Base-by-base conservation (phyloP, 2,329 filamentous ascomycete species). In the Apiospora marii region DNA sequence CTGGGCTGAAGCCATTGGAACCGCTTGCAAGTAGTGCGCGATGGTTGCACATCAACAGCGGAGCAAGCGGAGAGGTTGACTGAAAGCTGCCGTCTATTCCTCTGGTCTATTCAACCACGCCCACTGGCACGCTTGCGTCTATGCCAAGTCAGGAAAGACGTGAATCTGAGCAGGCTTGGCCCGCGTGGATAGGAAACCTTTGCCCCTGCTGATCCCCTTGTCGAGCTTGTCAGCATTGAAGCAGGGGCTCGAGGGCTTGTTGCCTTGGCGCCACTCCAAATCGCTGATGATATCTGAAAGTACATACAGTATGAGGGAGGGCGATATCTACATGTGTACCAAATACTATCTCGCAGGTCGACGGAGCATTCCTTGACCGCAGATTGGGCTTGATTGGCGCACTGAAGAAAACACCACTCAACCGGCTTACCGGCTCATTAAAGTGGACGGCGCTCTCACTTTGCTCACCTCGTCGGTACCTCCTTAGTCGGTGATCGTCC, bases 181-280 rank as follows among this genome's bases (percentile, higher is more conserved):
- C n/a, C 10, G n/a, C 49, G 24, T 41, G 58, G 58, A 22, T 37
- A 41, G 19, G 5, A 37, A 41, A 41, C 58, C 30, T 41, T 34
- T 64, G 58, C 58, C 58, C 58, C 58, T 64, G 58, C n/a, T 41
- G 58, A 64, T 64, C 58, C 58, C 58, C 58, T 41, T 41, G 53
- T 61, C 53, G 53, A 7, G 53, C 30, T 58, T 64, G 58, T 6
- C 58, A 64, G 34, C 58, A 61, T 61, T 58, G 34, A 34, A 3
- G 34, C 58, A 64, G 58, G 34, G 58, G 58, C 58, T 22, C 41
- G n/a, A 34, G 34, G 58, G 58, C 58, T 22, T 64, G n/a, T 19
- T 64, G 19, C 34, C 58, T 64, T 64, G 58, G 58, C 58, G n/a
- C 16, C 41, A 41, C 58, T 64, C 58, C 34, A 41, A 37, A 61